Evolutionary conservation across 805 yeast species (phyloP), one percentile per base, ranked within the genome.

Genomic region (Kuraishia hungarica): DNA sequence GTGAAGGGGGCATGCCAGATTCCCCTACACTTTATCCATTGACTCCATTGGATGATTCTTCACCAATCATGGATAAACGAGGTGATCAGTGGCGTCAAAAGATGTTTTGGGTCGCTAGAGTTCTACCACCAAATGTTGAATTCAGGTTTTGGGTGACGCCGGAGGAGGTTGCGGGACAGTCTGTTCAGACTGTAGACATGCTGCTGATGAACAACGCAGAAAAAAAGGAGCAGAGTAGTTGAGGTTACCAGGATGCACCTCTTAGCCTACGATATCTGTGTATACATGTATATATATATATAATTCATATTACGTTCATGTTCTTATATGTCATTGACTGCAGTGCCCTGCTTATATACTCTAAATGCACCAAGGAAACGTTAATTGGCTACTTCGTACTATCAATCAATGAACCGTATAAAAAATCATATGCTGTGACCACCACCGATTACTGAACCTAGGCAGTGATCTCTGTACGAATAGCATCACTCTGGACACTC

Each of bases 81-180:
- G 75, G 76, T 23, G 84, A 80, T 21, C 60, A 71, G 20, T 86
- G 92, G 92, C 76, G 75, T 54, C 69, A 70, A 35, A 72, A 89
- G 50, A 72, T 82, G 11, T 15, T 22, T 6, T 39, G 47, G 20
- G 78, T 82, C 11, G 64, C 72, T 10, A 62, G 67, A 51, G 67
- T 64, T 55, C 65, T 80, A 21, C 81, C 82, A 1, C 62, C 62
- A 1, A 58, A 66, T 13, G 68, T 77, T 11, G 64, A 67, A 19
- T 65, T 80, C 55, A 67, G 67, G 51, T 67, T 77, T 59, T 80
- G 81, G 81, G 63, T 75, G n/a, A 35, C 43, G 3, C 17, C 43
- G 4, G 43, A 35, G 17, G 43, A 35, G 43, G 43, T 35, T 35
- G 43, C 43, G 3, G 43, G 43, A 13, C 43, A 7, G 43, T 35